Percentiles rank a stretch among this genome's conserved stretches.
These are phyloP conservation scores for Camelina hispida DNA, from an alignment of 345 rosid genomes.

Conservation along the genomic window DNA sequence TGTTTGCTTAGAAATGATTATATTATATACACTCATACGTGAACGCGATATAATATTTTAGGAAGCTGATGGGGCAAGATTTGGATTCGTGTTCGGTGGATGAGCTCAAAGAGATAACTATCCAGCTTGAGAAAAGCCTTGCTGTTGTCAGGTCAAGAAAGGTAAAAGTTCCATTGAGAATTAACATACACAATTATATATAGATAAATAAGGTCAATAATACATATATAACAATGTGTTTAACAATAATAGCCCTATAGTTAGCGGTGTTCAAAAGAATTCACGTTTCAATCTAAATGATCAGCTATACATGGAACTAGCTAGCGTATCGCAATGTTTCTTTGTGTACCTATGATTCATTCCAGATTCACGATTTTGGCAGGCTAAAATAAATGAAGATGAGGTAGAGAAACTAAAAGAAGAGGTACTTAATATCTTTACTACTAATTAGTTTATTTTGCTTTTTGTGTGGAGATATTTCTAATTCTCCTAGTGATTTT, in stretches of 20 bases:
- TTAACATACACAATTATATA: not conserved
- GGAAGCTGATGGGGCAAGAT: constrained; percentile 63
- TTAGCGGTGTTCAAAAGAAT: too few relatives aligned
- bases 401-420: constrained; percentile 49
- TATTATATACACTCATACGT: not conserved
- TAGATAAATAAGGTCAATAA: too few relatives aligned
- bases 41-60: constrained; percentile 18
- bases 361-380: constrained; percentile 29
- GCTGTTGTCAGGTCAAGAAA: constrained; percentile 58
- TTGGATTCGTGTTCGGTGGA: constrained; percentile 50
- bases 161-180: constrained; percentile 44
- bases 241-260: too few relatives aligned
- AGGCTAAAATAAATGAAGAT: constrained; percentile 52
- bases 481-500: not conserved
- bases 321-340: not conserved
- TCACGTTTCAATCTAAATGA: not conserved
- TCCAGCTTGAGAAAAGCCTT: constrained; percentile 57
- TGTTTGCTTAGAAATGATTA: too few relatives aligned
- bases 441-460: not conserved
- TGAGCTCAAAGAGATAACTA: constrained; percentile 53
- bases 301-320: not conserved
- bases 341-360: not conserved
- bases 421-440: constrained; percentile 49
- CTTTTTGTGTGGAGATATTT: not conserved
- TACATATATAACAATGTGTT: too few relatives aligned